Evolutionary conservation across 768 basidiomycete species (phyloP).

Genomic region (Russula virescens): DNA sequence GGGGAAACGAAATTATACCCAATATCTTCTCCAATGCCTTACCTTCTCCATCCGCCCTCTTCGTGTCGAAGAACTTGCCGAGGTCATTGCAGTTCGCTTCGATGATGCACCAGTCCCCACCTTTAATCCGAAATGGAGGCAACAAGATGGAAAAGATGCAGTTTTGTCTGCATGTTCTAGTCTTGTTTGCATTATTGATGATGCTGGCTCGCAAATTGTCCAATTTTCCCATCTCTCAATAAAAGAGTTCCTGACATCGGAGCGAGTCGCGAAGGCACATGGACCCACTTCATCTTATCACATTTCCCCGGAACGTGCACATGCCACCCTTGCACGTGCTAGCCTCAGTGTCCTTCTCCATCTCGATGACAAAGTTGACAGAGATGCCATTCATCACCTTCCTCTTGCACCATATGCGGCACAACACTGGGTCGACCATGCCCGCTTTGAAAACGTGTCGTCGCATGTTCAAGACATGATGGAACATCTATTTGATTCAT

Average conservation of each 20-base stretch:
- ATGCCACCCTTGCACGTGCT: no score
- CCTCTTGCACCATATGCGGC: background rate
- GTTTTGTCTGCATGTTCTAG: no score
- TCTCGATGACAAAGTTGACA: no score
- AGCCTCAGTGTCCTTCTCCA: no score
- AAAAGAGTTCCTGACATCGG: constrained; percentile 8
- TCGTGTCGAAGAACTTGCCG: no score
- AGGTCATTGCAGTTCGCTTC: no score
- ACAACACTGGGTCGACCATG: no score
- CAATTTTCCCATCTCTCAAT: constrained; percentile 8
- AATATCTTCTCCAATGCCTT: background rate
- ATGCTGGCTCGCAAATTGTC: background rate
- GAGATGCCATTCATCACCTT: background rate
- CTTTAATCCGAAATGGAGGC: background rate
- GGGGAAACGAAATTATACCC: background rate
- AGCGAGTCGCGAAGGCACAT: background rate
- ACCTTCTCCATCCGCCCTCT: background rate
- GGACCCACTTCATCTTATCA: background rate
- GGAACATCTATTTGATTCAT: no score
- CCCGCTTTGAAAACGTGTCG: no score
- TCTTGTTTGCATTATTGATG: background rate
- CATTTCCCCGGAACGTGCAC: background rate
- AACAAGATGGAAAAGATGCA: background rate
- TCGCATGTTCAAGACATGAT: no score
- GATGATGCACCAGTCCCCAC: background rate